phyloP scores from a whole-genome alignment of 768 basidiomycete species.

The Hemileccinum impolitum region DNA sequence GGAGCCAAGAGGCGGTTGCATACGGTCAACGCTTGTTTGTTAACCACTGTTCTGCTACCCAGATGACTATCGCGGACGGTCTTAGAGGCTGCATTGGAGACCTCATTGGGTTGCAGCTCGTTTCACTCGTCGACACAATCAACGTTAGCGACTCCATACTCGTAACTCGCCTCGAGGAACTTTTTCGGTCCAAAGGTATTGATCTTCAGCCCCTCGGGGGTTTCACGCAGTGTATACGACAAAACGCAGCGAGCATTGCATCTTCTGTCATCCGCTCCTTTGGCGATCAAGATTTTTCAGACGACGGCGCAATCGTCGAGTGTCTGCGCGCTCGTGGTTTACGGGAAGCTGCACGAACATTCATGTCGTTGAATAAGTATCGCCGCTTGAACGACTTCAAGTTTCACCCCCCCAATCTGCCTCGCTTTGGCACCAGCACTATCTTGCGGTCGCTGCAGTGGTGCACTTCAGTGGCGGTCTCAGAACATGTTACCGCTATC shows the following conservation, averaged over 20 bases:
- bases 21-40: constrained; percentile 49
- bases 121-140: constrained; percentile 41
- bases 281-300: constrained; percentile 62
- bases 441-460: constrained; percentile 59
- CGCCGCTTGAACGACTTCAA: constrained; percentile 46
- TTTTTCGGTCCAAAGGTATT: constrained; percentile 35
- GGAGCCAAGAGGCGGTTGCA: constrained; percentile 22
- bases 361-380: constrained; percentile 50
- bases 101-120: constrained; percentile 60
- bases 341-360: constrained; percentile 40
- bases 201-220: constrained; percentile 26
- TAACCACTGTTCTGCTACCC: constrained; percentile 59
- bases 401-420: constrained; percentile 64
- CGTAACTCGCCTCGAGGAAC: constrained; percentile 31
- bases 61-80: constrained; percentile 48
- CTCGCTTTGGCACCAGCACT: constrained; percentile 47
- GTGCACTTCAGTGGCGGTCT: constrained; percentile 44
- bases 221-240: constrained; percentile 36
- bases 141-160: constrained; percentile 16
- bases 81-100: constrained; percentile 64
- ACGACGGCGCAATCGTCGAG: constrained; percentile 45
- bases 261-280: constrained; percentile 58
- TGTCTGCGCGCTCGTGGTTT: constrained; percentile 39
- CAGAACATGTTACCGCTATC: constrained; percentile 49
- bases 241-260: constrained; percentile 55